Percentiles rank a stretch among this genome's conserved stretches.
Evolutionary conservation across 1,139 yeast genomes (phyloP).

Genomic region (Zygotorulaspora mrakii): DNA sequence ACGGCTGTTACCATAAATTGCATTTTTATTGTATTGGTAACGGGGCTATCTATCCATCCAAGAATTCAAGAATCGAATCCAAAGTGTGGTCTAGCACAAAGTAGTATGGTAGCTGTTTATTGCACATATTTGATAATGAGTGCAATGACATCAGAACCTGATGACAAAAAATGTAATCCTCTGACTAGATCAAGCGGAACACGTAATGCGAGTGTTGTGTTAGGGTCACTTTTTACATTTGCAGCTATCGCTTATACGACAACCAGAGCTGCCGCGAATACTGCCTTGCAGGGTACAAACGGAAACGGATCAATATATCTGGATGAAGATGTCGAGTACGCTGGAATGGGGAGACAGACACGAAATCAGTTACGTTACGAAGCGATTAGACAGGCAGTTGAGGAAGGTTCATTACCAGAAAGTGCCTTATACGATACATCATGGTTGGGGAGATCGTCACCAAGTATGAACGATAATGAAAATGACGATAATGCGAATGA

Average conservation of each 20-base stretch:
- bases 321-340: conserved; percentile 38
- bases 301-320: conserved; percentile 31
- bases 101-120: conserved; percentile 92
- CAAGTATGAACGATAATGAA: conserved; percentile 39
- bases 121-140: conserved; percentile 89
- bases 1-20: conserved; percentile 79
- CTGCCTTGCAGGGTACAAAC: conserved; percentile 49
- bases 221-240: conserved; percentile 92
- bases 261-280: conserved; percentile 86
- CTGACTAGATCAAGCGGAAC: conserved; percentile 85
- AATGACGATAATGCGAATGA: conserved; percentile 37
- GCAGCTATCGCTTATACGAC: conserved; percentile 96
- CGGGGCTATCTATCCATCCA: conserved; percentile 74
- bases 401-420: conserved; percentile 90
- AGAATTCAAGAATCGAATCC: conserved; percentile 89
- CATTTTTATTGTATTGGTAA: conserved; percentile 57
- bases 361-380: conserved; percentile 78
- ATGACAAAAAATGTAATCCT: conserved; percentile 88
- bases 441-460: conserved; percentile 41
- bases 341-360: conserved; percentile 49
- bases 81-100: conserved; percentile 93
- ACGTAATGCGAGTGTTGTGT: conserved; percentile 77
- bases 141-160: conserved; percentile 96
- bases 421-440: conserved; percentile 74
- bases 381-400: conserved; percentile 90